Conservation (phyloP, 2,329 filamentous ascomycete species). For the Exophiala lecanii-corni region DNA sequence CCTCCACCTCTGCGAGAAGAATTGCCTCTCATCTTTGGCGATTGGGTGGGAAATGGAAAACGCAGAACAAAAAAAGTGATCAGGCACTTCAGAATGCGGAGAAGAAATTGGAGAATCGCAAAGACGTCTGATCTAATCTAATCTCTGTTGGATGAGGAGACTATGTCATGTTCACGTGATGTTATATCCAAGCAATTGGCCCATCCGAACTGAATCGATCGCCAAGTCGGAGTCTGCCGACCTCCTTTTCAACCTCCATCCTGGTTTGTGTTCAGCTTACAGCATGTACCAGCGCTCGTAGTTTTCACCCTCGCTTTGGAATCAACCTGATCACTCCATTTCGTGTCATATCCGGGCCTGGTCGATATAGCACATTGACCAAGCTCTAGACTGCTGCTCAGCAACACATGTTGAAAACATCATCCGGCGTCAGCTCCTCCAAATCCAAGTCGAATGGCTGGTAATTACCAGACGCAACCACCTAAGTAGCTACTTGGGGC, state of each 20-base stretch:
- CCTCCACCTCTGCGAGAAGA: conserved; percentile 11
- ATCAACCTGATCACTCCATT: background rate
- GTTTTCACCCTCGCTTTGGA: background rate
- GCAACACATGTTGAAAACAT: background rate
- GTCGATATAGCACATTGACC: too few species aligned
- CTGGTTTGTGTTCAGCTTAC: background rate
- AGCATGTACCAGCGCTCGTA: too few species aligned
- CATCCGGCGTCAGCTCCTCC: background rate
- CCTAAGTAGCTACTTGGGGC: background rate
- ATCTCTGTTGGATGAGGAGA: too few species aligned
- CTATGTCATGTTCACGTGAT: too few species aligned
- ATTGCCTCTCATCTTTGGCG: conserved; percentile 14
- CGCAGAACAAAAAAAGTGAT: too few species aligned
- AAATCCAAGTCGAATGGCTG: background rate
- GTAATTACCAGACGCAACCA: background rate
- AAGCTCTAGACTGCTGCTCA: background rate
- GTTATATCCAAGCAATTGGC: too few species aligned
- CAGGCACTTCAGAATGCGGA: background rate
- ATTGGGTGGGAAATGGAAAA: too few species aligned
- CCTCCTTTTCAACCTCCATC: conserved; percentile 29
- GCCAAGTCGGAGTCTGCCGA: conserved; percentile 4
- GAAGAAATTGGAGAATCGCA: background rate
- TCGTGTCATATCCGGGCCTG: too few species aligned
- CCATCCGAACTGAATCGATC: too few species aligned
- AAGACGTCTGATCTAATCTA: background rate